Conservation (phyloP, 2,329 filamentous ascomycete genomes). For the Kalaharituber pfeilii region DNA sequence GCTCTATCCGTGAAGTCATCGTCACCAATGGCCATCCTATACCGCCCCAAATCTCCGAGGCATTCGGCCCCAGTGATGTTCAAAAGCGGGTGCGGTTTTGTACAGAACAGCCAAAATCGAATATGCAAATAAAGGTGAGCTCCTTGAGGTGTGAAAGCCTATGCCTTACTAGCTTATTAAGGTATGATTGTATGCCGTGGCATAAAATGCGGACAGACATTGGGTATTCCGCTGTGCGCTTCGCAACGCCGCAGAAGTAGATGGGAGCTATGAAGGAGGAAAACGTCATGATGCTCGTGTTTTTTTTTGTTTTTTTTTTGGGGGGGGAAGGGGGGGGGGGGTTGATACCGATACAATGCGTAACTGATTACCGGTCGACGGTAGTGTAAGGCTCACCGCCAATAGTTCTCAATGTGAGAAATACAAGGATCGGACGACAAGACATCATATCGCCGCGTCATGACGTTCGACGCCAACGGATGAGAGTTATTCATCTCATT, state of each 20-base stretch:
- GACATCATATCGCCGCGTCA: no score
- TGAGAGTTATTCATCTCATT: no score
- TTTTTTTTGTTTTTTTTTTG: no score
- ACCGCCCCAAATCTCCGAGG: conserved; percentile 61
- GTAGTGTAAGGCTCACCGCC: no score
- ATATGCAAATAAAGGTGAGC: conserved; percentile 80
- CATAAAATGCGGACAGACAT: conserved; percentile 95
- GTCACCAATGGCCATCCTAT: conserved; percentile 76
- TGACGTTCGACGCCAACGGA: no score
- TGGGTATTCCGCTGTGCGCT: conserved; percentile 59
- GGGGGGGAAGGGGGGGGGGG: no score
- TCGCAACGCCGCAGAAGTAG: conserved; percentile 48
- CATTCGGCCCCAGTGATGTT: conserved; percentile 91
- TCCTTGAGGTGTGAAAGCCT: conserved; percentile 60
- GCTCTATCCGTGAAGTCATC: conserved; percentile 56
- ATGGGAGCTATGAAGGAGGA: conserved; percentile 71
- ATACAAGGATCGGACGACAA: no score
- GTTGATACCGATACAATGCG: no score
- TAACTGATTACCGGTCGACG: no score
- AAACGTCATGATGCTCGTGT: conserved; percentile 72
- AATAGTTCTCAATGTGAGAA: no score
- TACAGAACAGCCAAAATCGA: conserved; percentile 75
- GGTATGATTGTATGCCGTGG: conserved; percentile 71
- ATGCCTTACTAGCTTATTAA: conserved; percentile 59
- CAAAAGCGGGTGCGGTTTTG: conserved; percentile 67